Evolutionary conservation across 2,329 filamentous ascomycete species (phyloP).

Genomic region (Tolypocladium tundrense): DNA sequence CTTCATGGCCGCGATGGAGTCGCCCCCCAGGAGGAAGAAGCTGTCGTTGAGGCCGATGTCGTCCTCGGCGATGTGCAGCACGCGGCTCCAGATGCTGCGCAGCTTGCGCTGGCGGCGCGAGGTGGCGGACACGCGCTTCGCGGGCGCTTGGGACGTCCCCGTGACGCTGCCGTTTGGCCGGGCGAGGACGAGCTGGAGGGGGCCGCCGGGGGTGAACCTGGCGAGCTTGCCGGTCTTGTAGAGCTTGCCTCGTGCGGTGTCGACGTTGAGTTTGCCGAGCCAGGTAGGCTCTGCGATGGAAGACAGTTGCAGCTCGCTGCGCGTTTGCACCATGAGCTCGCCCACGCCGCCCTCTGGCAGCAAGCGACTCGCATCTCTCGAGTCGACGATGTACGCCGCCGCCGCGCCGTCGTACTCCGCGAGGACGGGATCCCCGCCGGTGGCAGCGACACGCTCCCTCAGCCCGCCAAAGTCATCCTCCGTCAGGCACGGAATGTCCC

Average conservation of each 20-base stretch:
- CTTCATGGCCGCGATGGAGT: constrained; percentile 52
- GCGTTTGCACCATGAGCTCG: constrained; percentile 30
- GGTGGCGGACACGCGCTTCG: constrained; percentile 24
- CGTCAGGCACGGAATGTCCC: constrained; percentile 22
- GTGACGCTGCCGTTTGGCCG: not conserved
- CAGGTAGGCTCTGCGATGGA: constrained; percentile 16
- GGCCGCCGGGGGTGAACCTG: constrained; percentile 21
- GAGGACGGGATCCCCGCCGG: constrained; percentile 6
- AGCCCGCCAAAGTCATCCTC: constrained; percentile 24
- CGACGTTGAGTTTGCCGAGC: constrained; percentile 10
- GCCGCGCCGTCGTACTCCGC: constrained; percentile 14
- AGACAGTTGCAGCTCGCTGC: constrained; percentile 13
- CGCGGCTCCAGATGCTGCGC: constrained; percentile 35
- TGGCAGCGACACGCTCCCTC: constrained; percentile 11
- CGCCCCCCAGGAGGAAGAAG: constrained; percentile 51
- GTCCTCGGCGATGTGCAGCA: constrained; percentile 31
- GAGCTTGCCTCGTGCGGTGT: constrained; percentile 12
- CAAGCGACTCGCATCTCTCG: constrained; percentile 20
- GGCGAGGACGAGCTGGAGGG: constrained; percentile 16
- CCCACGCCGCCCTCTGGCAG: constrained; percentile 31
- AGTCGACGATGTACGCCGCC: constrained; percentile 29
- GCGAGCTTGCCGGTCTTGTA: constrained; percentile 31
- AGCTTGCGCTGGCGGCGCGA: constrained; percentile 33
- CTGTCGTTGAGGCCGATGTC: constrained; percentile 43
- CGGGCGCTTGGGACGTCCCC: constrained; percentile 3